Evolutionary conservation across 768 basidiomycete species (phyloP).

Genomic region (Russula sp.): DNA sequence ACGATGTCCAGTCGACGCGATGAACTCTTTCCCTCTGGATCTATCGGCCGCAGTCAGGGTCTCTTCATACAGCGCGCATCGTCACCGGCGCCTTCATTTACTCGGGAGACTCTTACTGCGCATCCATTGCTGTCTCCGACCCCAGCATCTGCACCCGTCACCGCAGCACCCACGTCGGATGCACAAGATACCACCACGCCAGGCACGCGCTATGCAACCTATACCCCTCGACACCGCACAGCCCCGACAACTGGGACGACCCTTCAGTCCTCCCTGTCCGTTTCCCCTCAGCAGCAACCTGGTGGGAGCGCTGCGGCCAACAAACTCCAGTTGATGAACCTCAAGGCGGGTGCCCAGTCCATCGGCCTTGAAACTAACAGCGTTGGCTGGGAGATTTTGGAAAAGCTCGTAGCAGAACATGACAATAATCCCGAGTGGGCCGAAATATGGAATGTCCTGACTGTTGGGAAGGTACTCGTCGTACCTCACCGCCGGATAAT

Average conservation of each 20-base stretch:
- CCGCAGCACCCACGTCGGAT: constrained; percentile 18
- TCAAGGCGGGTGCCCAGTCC: constrained; percentile 64
- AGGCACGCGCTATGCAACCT: constrained; percentile 58
- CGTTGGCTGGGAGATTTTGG: constrained; percentile 72
- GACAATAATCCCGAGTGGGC: constrained; percentile 55
- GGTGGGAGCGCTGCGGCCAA: constrained; percentile 52
- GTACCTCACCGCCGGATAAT: not conserved
- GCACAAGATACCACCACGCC: constrained; percentile 19
- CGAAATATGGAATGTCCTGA: constrained; percentile 58
- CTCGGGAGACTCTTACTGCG: constrained; percentile 47
- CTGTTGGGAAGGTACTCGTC: constrained; percentile 53
- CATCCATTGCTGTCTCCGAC: constrained; percentile 59
- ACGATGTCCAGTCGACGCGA: constrained; percentile 35
- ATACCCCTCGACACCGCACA: constrained; percentile 64
- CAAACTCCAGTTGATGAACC: constrained; percentile 62
- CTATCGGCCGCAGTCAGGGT: constrained; percentile 47
- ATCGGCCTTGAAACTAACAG: constrained; percentile 58
- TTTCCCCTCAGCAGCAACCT: constrained; percentile 37
- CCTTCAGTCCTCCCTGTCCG: constrained; percentile 33
- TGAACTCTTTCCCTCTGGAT: constrained; percentile 41
- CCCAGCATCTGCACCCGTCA: constrained; percentile 26
- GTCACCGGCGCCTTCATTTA: constrained; percentile 27
- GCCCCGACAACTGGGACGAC: constrained; percentile 39
- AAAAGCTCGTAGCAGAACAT: constrained; percentile 51
- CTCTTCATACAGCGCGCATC: constrained; percentile 34